Evolutionary conservation across 108 stramenopile genomes (phyloP).

Genomic region (Schizochytrium sp.): DNA sequence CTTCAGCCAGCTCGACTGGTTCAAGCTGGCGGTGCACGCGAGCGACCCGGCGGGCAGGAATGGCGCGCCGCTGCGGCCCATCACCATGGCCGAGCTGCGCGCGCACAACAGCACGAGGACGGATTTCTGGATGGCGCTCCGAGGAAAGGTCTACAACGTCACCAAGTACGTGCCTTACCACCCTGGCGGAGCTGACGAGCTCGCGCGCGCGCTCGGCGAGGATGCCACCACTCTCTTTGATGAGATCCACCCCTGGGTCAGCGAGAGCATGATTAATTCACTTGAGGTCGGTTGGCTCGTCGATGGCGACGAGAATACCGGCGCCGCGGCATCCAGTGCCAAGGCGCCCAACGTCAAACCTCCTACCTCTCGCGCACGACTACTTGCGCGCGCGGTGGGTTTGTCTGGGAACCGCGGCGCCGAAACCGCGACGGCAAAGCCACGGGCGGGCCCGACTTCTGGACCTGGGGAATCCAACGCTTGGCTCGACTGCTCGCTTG

Average conservation of each 20-base stretch:
- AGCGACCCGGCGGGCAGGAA: neutral
- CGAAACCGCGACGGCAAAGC: too few species aligned
- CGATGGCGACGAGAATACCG: neutral
- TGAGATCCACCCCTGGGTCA: slow-evolving; percentile 30
- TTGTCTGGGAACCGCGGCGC: too few species aligned
- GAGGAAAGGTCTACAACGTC: slow-evolving; percentile 50
- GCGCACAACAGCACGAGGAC: slow-evolving; percentile 25
- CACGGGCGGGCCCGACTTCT: neutral
- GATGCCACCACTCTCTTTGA: slow-evolving; percentile 51
- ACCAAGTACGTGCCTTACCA: slow-evolving; percentile 55
- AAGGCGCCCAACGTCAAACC: neutral
- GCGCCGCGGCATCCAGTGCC: neutral
- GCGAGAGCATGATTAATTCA: neutral
- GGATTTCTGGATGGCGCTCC: slow-evolving; percentile 49
- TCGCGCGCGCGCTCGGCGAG: slow-evolving; percentile 40
- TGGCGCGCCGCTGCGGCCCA: neutral
- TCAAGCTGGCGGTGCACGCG: neutral
- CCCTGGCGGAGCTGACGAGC: slow-evolving; percentile 43
- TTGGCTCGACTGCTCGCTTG: neutral
- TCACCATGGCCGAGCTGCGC: slow-evolving; percentile 33
- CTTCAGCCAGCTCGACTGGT: slow-evolving; percentile 32
- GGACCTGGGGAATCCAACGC: neutral
- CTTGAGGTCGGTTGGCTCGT: neutral
- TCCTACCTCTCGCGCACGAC: neutral
- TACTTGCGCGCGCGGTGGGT: too few species aligned